phyloP scores from a whole-genome alignment of 345 rosid genomes.

The Cardiospermum halicacabum region DNA sequence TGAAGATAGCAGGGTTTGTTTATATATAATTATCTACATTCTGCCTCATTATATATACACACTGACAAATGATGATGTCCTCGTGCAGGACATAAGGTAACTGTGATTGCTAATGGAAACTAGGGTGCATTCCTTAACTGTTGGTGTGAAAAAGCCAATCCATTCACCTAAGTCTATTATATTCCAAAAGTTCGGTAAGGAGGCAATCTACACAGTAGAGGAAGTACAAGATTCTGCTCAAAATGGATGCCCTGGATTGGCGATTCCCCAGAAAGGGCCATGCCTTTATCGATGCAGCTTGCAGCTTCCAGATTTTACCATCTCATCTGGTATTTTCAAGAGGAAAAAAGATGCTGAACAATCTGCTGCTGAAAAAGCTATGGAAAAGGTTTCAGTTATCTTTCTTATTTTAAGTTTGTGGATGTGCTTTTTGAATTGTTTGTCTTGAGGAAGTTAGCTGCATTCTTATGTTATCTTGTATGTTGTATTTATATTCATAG shows the following conservation, averaged over 20 bases:
- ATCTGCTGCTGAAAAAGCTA: slow-evolving; percentile 82
- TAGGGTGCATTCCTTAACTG: slow-evolving; percentile 18
- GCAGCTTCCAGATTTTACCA: slow-evolving; percentile 68
- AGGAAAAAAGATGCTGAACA: slow-evolving; percentile 95
- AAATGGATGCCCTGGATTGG: slow-evolving; percentile 81
- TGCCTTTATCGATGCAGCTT: slow-evolving; percentile 68
- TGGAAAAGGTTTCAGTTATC: slow-evolving; percentile 50
- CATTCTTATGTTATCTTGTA: neutral
- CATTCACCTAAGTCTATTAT: slow-evolving; percentile 80
- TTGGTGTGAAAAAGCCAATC: slow-evolving; percentile 29
- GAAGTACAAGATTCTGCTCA: slow-evolving; percentile 60
- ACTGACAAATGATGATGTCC: neutral
- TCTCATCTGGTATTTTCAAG: slow-evolving; percentile 51
- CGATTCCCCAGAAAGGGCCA: slow-evolving; percentile 71
- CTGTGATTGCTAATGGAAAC: slow-evolving; percentile 31
- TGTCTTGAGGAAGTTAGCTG: neutral
- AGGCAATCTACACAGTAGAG: slow-evolving; percentile 57
- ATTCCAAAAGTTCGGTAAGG: slow-evolving; percentile 62
- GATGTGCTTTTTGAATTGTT: slow-evolving; percentile 3
- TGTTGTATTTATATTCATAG: neutral
- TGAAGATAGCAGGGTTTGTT: too few relatives aligned
- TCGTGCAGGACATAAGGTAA: slow-evolving; percentile 10
- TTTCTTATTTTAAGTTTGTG: slow-evolving; percentile 1
- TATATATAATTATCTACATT: too few relatives aligned
- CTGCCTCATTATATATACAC: too few relatives aligned